phyloP scores from a whole-genome alignment of 768 basidiomycete genomes.

The Jaapia argillacea region DNA sequence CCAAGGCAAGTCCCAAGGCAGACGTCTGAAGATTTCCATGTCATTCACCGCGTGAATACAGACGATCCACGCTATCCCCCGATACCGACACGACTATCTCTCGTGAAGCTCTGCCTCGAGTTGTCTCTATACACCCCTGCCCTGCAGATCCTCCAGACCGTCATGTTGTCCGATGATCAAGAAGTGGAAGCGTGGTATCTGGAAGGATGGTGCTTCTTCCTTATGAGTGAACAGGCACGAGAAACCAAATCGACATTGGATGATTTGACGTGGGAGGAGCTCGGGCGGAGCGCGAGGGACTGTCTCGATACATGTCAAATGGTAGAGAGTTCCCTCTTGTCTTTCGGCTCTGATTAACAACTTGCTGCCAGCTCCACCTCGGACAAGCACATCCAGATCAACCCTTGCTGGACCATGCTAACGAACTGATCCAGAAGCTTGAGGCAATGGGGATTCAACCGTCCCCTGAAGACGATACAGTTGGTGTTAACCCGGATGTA shows the following conservation, averaged over 20 bases:
- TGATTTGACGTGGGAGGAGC: slow-evolving; percentile 63
- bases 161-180: slow-evolving; percentile 75
- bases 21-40: slow-evolving; percentile 1
- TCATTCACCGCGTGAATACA: slow-evolving; percentile 15
- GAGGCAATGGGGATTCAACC: slow-evolving; percentile 57
- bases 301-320: slow-evolving; percentile 77
- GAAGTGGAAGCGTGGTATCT: slow-evolving; percentile 92
- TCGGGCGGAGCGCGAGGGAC: slow-evolving; percentile 68
- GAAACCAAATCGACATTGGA: slow-evolving; percentile 36
- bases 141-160: slow-evolving; percentile 63
- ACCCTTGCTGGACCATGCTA: slow-evolving; percentile 65
- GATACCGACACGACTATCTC: slow-evolving; percentile 57
- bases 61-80: slow-evolving; percentile 64
- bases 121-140: slow-evolving; percentile 62
- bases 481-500: too few species aligned
- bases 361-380: slow-evolving; percentile 46
- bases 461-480: slow-evolving; percentile 46
- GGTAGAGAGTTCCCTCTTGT: slow-evolving; percentile 30
- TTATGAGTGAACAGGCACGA: slow-evolving; percentile 66
- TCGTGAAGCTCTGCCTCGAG: slow-evolving; percentile 81
- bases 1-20: slow-evolving; percentile 23
- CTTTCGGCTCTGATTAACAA: slow-evolving; percentile 1
- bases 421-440: slow-evolving; percentile 62
- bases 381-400: slow-evolving; percentile 67
- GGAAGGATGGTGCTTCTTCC: slow-evolving; percentile 89